Evolutionary conservation across 2,329 filamentous ascomycete species (phyloP).

Genomic region (Trichophyton schoenleinii): DNA sequence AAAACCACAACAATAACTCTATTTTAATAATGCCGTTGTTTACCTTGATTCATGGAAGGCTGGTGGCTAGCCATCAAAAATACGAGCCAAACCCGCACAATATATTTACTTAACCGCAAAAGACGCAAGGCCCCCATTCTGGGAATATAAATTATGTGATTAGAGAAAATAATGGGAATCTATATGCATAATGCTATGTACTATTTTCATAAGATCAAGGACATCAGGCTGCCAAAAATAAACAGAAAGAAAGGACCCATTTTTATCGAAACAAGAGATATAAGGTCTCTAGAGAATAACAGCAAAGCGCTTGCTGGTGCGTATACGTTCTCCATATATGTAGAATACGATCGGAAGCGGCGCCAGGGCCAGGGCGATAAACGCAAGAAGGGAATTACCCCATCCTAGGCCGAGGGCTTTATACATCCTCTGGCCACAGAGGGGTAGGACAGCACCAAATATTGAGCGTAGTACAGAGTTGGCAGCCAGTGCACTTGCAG

Average conservation of each 20-base stretch:
- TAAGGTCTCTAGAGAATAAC: neutral
- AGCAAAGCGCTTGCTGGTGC: constrained; percentile 16
- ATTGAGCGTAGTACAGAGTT: constrained; percentile 45
- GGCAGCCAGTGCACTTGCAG: constrained; percentile 41
- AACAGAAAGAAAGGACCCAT: neutral
- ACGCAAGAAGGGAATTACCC: constrained; percentile 44
- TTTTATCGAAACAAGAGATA: neutral
- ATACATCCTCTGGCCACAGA: constrained; percentile 46
- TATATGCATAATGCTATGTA: neutral
- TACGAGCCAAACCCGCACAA: no score
- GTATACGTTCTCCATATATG: constrained; percentile 26
- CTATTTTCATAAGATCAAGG: neutral
- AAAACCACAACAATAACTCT: no score
- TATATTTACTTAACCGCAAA: no score
- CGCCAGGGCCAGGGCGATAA: constrained; percentile 42
- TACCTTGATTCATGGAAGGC: no score
- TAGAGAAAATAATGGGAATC: neutral
- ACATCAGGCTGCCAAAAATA: neutral
- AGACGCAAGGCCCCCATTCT: neutral
- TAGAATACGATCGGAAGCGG: constrained; percentile 27
- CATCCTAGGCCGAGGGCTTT: constrained; percentile 35
- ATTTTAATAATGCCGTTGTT: no score
- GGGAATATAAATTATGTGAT: neutral
- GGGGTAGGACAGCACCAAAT: constrained; percentile 46
- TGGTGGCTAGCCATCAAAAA: no score